Evolutionary conservation across 176 grass and related monocot species (phyloP).

Genomic region (Melocanna baccifera): DNA sequence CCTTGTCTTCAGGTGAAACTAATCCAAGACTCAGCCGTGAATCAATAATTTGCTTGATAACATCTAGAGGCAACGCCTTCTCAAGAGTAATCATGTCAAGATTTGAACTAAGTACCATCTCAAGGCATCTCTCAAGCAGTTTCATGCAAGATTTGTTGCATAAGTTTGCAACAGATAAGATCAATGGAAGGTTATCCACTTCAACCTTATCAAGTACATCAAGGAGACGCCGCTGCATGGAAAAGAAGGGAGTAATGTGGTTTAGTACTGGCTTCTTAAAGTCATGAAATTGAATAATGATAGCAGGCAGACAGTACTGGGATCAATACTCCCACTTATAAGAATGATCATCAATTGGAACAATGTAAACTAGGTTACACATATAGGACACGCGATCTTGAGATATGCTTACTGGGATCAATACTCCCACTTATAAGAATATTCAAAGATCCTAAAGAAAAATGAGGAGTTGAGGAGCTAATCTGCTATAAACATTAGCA

Average conservation of each 20-base stretch:
- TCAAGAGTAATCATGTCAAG: conserved; percentile 76
- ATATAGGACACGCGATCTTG: neutral
- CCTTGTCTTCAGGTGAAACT: conserved; percentile 35
- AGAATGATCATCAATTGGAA: no score
- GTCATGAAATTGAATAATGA: neutral
- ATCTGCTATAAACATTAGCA: neutral
- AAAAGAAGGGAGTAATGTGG: neutral
- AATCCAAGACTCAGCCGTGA: conserved; percentile 47
- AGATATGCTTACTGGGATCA: neutral
- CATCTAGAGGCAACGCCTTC: conserved; percentile 53
- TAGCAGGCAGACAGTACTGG: neutral
- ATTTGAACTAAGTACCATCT: conserved; percentile 56
- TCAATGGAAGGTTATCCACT: conserved; percentile 61
- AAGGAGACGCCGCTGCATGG: conserved; percentile 71
- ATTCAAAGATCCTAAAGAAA: neutral
- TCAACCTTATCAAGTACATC: conserved; percentile 78
- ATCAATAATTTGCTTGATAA: conserved; percentile 63
- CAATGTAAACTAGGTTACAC: neutral
- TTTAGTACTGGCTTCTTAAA: neutral
- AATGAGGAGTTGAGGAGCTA: neutral
- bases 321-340: no score
- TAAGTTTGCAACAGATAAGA: conserved; percentile 69
- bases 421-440: neutral
- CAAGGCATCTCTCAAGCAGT: conserved; percentile 64
- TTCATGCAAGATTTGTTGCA: conserved; percentile 59